These are phyloP conservation scores for Oryza meridionalis DNA, from an alignment of 176 grass and related monocot genomes.

Conservation along the genomic window DNA sequence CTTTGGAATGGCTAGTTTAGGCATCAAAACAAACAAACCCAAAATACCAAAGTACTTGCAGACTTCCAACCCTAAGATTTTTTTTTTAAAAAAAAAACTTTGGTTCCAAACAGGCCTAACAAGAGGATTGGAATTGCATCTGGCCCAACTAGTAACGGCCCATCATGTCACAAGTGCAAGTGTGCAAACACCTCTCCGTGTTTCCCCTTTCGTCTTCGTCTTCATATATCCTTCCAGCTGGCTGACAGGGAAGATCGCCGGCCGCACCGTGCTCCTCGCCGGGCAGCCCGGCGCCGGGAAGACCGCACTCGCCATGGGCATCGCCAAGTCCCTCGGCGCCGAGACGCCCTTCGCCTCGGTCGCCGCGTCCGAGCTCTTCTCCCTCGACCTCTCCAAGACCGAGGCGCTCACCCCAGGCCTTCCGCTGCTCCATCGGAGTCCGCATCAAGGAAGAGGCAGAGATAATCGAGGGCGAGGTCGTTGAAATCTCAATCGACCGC, in stretches of 20 bases:
- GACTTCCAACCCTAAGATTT: no score
- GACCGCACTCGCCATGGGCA: constrained; percentile 92
- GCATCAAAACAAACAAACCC: no score
- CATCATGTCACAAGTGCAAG: no score
- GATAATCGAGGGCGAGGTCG: constrained; percentile 98
- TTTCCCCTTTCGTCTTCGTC: not conserved
- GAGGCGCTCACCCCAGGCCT: constrained; percentile 91
- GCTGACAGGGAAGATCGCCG: constrained; percentile 74
- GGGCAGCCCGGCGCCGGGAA: constrained; percentile 95
- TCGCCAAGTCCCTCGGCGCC: constrained; percentile 88
- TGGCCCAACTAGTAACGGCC: no score
- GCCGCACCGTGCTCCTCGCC: constrained; percentile 80
- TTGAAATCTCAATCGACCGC: constrained; percentile 91
- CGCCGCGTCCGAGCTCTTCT: constrained; percentile 89
- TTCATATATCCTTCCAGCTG: not conserved
- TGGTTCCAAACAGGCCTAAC: no score
- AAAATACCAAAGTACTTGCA: no score
- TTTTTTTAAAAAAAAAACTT: no score
- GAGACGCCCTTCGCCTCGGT: constrained; percentile 93
- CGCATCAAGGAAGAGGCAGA: constrained; percentile 99
- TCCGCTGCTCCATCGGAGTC: constrained; percentile 85
- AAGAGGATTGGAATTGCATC: no score
- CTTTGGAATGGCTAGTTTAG: no score
- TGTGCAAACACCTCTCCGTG: no score
- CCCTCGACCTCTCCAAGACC: constrained; percentile 92